A percentile compares a stretch with the other conserved stretches of the same genome.
Conservation (phyloP, 176 grass and related monocot species). For the maize (Zea mays) region DNA sequence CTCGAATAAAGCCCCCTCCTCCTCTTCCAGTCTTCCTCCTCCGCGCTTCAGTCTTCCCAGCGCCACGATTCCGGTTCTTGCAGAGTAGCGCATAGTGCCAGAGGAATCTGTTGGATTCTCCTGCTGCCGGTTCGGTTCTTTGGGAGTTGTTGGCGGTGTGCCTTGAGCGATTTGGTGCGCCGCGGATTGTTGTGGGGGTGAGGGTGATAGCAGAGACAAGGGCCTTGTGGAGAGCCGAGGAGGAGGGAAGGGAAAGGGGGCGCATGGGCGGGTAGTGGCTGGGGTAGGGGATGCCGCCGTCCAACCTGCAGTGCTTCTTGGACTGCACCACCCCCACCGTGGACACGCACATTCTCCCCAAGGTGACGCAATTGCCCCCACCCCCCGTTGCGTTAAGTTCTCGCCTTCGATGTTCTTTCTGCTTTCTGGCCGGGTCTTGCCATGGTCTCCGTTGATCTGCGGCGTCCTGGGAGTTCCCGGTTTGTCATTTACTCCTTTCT, state of each 20-base stretch:
- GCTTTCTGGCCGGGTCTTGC: neutral
- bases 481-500: conserved; percentile 26
- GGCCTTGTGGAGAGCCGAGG: neutral
- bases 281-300: conserved; percentile 34
- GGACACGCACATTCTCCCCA: conserved; percentile 59
- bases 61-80: neutral
- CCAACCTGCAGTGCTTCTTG: conserved; percentile 78
- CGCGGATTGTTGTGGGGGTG: neutral
- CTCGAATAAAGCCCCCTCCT: conserved; percentile 35
- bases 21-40: neutral
- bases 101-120: neutral
- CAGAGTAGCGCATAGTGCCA: neutral
- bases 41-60: neutral
- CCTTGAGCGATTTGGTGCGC: conserved; percentile 12
- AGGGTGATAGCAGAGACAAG: no score
- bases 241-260: neutral
- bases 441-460: conserved; percentile 6
- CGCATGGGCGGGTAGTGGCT: conserved; percentile 48
- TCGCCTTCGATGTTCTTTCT: neutral
- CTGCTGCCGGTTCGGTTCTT: neutral
- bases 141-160: conserved; percentile 6
- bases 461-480: conserved; percentile 13
- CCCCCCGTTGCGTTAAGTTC: neutral
- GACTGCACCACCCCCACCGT: conserved; percentile 73
- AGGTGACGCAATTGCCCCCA: conserved; percentile 40